These are phyloP conservation scores for Serendipita sp. DNA, from an alignment of 768 basidiomycete genomes.

Conservation along the genomic window DNA sequence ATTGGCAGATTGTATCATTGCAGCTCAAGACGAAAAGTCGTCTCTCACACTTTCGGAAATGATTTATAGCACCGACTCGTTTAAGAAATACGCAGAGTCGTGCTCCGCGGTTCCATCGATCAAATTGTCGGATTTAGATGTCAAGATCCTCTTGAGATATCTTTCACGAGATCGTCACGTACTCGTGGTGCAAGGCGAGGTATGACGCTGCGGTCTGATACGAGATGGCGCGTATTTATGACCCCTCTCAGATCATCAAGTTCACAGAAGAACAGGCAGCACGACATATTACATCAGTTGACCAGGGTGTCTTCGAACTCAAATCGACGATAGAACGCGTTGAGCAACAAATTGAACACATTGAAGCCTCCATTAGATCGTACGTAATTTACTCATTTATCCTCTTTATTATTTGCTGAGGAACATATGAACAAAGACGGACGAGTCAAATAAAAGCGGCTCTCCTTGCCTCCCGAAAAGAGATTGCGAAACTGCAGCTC, in stretches of 20 bases:
- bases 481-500: conserved; percentile 60
- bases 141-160: conserved; percentile 56
- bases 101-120: conserved; percentile 22
- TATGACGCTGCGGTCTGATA: conserved; percentile 18
- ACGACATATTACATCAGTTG: conserved; percentile 52
- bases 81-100: conserved; percentile 31
- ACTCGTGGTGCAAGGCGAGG: conserved; percentile 51
- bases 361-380: conserved; percentile 63
- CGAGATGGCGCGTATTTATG: not conserved
- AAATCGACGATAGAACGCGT: conserved; percentile 54
- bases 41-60: conserved; percentile 38
- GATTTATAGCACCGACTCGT: conserved; percentile 45
- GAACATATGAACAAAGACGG: conserved; percentile 31
- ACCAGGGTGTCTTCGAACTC: conserved; percentile 68
- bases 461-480: conserved; percentile 53
- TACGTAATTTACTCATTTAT: conserved; percentile 26
- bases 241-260: conserved; percentile 55
- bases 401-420: not conserved
- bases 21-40: conserved; percentile 28
- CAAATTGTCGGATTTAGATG: conserved; percentile 43
- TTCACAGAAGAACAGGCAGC: conserved; percentile 29
- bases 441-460: conserved; percentile 50
- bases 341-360: conserved; percentile 46
- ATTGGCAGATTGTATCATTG: conserved; percentile 43
- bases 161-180: conserved; percentile 59